Evolutionary conservation across 2,329 filamentous ascomycete species (phyloP).

Genomic region (Blastomyces parvus): DNA sequence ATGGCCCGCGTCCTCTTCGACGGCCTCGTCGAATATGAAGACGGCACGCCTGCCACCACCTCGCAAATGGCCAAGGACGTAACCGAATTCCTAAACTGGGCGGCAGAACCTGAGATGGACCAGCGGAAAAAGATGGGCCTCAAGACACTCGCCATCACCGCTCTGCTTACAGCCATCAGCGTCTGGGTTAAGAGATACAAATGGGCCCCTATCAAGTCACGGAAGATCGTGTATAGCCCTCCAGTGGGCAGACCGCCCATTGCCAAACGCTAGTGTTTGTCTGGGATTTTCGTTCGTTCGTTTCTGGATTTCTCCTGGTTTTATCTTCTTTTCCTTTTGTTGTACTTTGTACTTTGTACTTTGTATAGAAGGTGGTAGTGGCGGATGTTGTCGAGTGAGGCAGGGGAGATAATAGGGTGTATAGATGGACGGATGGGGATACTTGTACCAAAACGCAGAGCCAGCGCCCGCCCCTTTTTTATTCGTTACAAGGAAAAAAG

Average conservation of each 20-base stretch:
- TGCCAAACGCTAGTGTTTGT: neutral
- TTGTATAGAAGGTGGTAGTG: neutral
- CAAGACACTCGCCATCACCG: constrained; percentile 79
- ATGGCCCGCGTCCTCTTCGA: constrained; percentile 99
- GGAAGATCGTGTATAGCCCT: constrained; percentile 83
- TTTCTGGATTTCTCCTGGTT: neutral
- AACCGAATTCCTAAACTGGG: constrained; percentile 97
- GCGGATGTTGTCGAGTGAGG: neutral
- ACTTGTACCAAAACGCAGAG: constrained; percentile 6
- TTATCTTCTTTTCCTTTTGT: neutral
- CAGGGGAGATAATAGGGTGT: neutral
- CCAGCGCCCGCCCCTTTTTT: neutral
- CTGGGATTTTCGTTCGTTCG: neutral
- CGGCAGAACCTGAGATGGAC: constrained; percentile 98
- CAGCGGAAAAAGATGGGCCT: constrained; percentile 99
- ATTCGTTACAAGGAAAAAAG: neutral
- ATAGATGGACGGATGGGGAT: neutral
- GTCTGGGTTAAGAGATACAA: constrained; percentile 99
- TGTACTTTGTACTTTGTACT: neutral
- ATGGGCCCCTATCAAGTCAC: constrained; percentile 92
- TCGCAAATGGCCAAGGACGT: constrained; percentile 99
- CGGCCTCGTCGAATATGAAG: constrained; percentile 95
- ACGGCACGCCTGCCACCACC: constrained; percentile 83
- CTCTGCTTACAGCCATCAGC: constrained; percentile 72
- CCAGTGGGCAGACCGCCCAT: constrained; percentile 39